These are phyloP conservation scores for Apiotrichum siamense DNA, from an alignment of 1,284 basidiomycete genomes.

Conservation along the genomic window DNA sequence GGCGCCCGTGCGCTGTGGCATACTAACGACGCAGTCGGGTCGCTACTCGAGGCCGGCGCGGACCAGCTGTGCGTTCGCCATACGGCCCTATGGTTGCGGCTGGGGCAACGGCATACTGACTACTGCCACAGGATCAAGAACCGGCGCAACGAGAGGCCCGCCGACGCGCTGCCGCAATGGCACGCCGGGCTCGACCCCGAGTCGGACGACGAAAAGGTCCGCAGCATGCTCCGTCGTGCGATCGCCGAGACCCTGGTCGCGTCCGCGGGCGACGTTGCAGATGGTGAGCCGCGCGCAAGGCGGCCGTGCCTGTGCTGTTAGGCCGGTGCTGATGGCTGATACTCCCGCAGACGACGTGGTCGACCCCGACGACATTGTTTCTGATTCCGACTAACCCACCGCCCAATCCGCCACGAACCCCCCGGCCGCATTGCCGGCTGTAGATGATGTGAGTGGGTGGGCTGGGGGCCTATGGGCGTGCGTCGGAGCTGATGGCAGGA, in stretches of 20 bases:
- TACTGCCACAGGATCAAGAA: slow-evolving; percentile 63
- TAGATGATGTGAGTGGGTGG: slow-evolving; percentile 2
- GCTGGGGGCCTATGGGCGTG: neutral
- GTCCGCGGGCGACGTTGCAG: slow-evolving; percentile 39
- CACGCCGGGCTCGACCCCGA: slow-evolving; percentile 28
- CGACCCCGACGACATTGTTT: slow-evolving; percentile 44
- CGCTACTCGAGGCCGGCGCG: slow-evolving; percentile 69
- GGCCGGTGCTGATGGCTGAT: neutral
- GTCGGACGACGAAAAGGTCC: slow-evolving; percentile 39
- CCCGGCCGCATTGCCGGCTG: slow-evolving; percentile 1
- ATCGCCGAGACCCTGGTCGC: slow-evolving; percentile 40
- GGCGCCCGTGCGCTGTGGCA: neutral
- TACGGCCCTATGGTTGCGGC: neutral
- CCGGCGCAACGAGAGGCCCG: slow-evolving; percentile 58
- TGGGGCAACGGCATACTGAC: neutral
- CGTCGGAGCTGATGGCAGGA: no score
- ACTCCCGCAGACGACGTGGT: slow-evolving; percentile 32
- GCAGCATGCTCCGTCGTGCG: slow-evolving; percentile 33
- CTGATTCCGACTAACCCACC: slow-evolving; percentile 35
- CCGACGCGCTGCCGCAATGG: slow-evolving; percentile 55
- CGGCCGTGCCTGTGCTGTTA: slow-evolving; percentile 11
- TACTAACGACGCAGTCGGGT: slow-evolving; percentile 51
- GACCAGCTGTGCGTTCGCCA: slow-evolving; percentile 56
- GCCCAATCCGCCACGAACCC: no score
- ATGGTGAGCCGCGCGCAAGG: no score